phyloP scores from a whole-genome alignment of 177 flowering plant species.

The Vitis hybrid region DNA sequence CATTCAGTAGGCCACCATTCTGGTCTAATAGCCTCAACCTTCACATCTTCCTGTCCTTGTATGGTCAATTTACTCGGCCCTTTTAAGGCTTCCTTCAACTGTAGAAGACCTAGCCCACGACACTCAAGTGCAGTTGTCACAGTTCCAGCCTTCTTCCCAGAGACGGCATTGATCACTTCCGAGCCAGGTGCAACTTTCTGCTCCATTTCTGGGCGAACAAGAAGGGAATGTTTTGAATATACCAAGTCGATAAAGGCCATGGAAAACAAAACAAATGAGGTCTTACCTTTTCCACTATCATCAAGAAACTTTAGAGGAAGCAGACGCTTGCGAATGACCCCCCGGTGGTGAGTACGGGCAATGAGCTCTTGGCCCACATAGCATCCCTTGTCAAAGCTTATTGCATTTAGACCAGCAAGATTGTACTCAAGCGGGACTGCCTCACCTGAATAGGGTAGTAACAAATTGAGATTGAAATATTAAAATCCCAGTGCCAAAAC shows the following conservation, averaged over 20 bases:
- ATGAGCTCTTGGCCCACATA: conserved; percentile 81
- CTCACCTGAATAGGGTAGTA: conserved; percentile 50
- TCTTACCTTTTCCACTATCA: conserved; percentile 52
- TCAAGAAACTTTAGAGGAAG: conserved; percentile 68
- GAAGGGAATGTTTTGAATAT: not conserved
- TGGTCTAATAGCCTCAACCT: conserved; percentile 63
- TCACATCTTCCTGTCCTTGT: conserved; percentile 56
- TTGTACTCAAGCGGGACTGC: conserved; percentile 93
- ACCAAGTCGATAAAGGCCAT: not conserved
- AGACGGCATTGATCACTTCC: conserved; percentile 42
- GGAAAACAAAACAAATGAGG: not conserved
- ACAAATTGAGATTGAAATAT: not conserved
- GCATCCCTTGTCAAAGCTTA: conserved; percentile 95
- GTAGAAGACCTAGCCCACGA: conserved; percentile 67
- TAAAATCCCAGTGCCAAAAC: too few species aligned
- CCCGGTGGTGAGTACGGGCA: conserved; percentile 91
- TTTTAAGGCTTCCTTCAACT: conserved; percentile 77
- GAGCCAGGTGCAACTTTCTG: conserved; percentile 66
- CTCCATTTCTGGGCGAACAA: conserved; percentile 42
- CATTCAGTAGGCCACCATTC: conserved; percentile 96
- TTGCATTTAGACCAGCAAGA: conserved; percentile 80
- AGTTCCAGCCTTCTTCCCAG: conserved; percentile 66
- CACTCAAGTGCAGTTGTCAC: conserved; percentile 69
- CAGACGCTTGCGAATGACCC: conserved; percentile 82
- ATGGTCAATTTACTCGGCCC: conserved; percentile 40